These are phyloP conservation scores for Corylus avellana DNA, from an alignment of 306 rosid species.

Conservation along the genomic window DNA sequence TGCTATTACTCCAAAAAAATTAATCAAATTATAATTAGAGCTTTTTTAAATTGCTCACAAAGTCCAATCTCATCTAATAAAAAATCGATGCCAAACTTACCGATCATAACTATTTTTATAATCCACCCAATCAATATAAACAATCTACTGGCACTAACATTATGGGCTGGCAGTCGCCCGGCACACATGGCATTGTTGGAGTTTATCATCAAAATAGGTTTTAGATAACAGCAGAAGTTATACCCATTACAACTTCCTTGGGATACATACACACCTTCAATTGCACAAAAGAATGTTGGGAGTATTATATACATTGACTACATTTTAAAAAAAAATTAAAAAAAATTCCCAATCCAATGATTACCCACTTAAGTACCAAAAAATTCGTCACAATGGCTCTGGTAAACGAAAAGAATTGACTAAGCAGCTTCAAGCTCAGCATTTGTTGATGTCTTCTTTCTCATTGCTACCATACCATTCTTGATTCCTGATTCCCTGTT, in stretches of 20 bases:
- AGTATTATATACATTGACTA: not conserved
- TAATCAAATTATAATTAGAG: too few species aligned
- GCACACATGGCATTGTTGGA: too few species aligned
- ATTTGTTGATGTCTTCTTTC: constrained; percentile 24
- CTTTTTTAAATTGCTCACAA: too few species aligned
- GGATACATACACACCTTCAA: not conserved
- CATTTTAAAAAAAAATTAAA: not conserved
- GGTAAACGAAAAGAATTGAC: constrained; percentile 1
- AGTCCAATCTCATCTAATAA: too few species aligned
- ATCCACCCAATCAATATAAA: too few species aligned
- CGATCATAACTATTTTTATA: too few species aligned
- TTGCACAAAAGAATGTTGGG: not conserved
- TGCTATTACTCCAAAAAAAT: too few species aligned
- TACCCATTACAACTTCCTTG: not conserved
- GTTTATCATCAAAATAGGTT: too few species aligned
- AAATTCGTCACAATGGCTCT: constrained; percentile 3
- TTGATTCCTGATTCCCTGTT: constrained; percentile 25
- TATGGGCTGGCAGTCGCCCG: too few species aligned
- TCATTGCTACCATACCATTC: constrained; percentile 10
- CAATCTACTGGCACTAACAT: too few species aligned
- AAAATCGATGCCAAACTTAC: too few species aligned
- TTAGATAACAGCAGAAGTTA: not conserved
- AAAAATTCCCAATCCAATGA: not conserved
- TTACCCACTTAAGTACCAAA: not conserved
- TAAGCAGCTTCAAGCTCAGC: constrained; percentile 46